phyloP scores from a whole-genome alignment of 1,284 basidiomycete genomes.

The Irpex sp. region DNA sequence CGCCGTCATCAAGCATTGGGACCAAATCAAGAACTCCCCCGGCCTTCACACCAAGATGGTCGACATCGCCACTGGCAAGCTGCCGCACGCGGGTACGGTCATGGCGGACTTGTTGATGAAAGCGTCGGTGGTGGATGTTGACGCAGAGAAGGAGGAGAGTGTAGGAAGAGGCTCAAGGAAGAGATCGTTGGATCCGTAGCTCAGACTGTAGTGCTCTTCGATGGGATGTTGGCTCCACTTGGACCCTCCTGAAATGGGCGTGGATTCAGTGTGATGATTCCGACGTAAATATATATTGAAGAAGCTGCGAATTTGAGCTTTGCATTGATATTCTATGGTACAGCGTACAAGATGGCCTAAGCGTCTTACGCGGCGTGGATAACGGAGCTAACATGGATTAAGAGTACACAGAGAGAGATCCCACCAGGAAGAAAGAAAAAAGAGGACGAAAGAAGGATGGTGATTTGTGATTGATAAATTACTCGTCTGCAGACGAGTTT shows the following conservation, averaged over 20 bases:
- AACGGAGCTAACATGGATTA: background rate
- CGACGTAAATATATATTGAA: background rate
- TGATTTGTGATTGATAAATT: background rate
- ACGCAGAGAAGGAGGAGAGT: background rate
- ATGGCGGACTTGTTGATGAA: slow-evolving; percentile 8
- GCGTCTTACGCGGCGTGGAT: background rate
- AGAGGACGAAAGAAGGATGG: too few relatives aligned
- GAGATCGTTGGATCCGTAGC: background rate
- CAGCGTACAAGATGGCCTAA: background rate
- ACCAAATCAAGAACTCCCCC: slow-evolving; percentile 1
- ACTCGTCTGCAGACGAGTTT: slow-evolving; percentile 44
- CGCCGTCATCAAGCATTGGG: slow-evolving; percentile 11
- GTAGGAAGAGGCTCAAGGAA: background rate
- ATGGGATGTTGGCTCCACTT: too few relatives aligned
- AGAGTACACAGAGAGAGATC: background rate
- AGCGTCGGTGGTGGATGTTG: slow-evolving; percentile 2
- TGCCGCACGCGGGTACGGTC: slow-evolving; percentile 9
- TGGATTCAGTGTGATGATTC: too few relatives aligned
- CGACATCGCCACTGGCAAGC: slow-evolving; percentile 7
- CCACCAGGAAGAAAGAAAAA: background rate
- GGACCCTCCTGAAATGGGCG: too few relatives aligned
- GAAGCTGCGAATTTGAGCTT: background rate
- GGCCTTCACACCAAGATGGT: slow-evolving; percentile 6
- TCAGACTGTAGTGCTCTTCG: background rate
- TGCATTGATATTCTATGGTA: background rate